Percentiles rank a stretch among this genome's conserved stretches.
phyloP scores from a whole-genome alignment of 148 eudicot species.

The Rhododendron griersonianum region DNA sequence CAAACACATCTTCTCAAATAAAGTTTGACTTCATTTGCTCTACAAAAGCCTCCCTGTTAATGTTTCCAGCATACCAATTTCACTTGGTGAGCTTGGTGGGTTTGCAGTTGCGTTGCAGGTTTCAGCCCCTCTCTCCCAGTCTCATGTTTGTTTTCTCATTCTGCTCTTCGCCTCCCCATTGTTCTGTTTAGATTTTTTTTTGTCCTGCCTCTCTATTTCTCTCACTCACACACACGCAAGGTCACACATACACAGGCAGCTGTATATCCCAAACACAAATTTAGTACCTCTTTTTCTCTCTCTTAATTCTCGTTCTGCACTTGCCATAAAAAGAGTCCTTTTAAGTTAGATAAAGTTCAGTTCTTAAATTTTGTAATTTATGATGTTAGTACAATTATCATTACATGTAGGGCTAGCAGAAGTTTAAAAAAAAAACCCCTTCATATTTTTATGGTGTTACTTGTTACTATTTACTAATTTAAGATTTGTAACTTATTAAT shows the following conservation, averaged over 20 bases:
- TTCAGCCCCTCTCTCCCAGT: background rate
- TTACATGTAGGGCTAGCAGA: background rate
- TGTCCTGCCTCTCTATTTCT: background rate
- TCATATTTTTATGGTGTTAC: background rate
- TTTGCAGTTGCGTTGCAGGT: background rate
- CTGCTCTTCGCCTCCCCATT: background rate
- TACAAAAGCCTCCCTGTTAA: background rate
- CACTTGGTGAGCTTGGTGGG: background rate
- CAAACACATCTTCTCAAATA: background rate
- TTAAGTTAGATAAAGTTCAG: background rate
- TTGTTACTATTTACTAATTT: background rate
- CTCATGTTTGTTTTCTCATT: background rate
- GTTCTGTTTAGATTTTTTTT: background rate
- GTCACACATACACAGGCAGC: background rate
- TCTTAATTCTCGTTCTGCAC: background rate
- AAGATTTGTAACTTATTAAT: background rate
- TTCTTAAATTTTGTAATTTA: no score
- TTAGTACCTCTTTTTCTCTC: background rate
- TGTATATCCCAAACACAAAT: background rate
- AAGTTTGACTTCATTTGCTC: background rate
- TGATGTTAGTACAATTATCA: background rate
- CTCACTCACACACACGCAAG: no score
- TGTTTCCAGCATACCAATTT: background rate
- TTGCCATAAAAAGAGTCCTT: no score
- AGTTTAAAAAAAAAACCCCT: background rate